Base-by-base conservation (phyloP, 257 asterid species). In the Fraxinus anomala region DNA sequence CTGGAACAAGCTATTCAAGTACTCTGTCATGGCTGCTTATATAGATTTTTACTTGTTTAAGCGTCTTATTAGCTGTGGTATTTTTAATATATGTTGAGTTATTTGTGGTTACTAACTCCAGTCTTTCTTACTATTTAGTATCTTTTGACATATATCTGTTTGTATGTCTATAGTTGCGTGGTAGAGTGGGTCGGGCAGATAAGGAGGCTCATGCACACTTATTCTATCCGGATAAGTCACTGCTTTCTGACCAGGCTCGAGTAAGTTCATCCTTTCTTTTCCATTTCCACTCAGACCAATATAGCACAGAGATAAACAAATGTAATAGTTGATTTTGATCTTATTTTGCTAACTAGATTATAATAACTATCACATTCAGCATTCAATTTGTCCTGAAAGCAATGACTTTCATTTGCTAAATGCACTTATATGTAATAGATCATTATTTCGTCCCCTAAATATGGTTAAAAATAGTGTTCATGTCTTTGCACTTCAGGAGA, bases 181-280 rank as follows among this genome's bases (percentile, higher is more conserved):
- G 99, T 82, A 90, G 99, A 81, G 97, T 94, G 75, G 99, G 99
- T 82, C 94, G 97, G 79, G 97, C 99, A 56, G 97, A 94, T 85
- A 94, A 92, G 86, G 99, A 94, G 90, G 99, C 99, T 80, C 92
- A 92, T 84, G 99, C 99, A 67, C 87, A 82, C 87, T 86, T 94
- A 83, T 94, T 92, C 83, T 94, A 91, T 84, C 95, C 95, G 73
- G 97, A 94, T 73, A 94, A 94, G 88, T 90, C 97, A 7, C 81
- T 94, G 77, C 97, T 94, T 79, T 88, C 99, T 84, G 96, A 94
- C 67, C 88, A 85, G 78, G 99, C 99, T 74, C 94, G 87, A 75
- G 99, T 94, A 91, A 67, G 99, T 87, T 73, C 77, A 23, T 61
- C 76, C 82, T 82, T 67, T 81, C 72, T 77, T 61, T 66, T 26